Base-by-base conservation (phyloP, 306 rosid species). In the Abrus precatorius region DNA sequence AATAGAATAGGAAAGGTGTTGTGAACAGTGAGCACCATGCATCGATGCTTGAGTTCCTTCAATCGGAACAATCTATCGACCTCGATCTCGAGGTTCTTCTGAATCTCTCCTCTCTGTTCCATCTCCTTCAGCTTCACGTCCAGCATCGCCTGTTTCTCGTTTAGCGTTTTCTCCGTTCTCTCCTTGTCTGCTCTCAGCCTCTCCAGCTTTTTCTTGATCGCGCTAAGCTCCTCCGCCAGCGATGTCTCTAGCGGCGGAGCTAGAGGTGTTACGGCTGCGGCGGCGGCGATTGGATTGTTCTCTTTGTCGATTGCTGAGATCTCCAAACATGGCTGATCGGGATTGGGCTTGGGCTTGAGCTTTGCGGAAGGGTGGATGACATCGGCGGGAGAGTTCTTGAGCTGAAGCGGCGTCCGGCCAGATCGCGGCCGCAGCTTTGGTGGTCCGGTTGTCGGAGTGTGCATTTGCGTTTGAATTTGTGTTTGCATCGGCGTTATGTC, bases 31-130 rank as follows among this genome's bases (percentile, higher is more conserved):
- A 84, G 68, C 30, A 95, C 99, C 90, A 88, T 80, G 70, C 91
- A 83, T 49, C 86, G 89, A 75, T 82, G 80, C 44, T 86, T 90
- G 83, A 93, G 96, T 76, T 95, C 93, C 78, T 90, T 95, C 82
- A 95, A 83, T 14, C 99, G 77, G 86, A 88, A 95, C 80, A 95
- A 53, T 40, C 94, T 56, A 73, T 95, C 98, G n/a, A 95, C 94
- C 80, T 95, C 92, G 65, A 90, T 91, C 72, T 95, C 99, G 9
- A 93, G 80, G 36, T 76, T 75, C 81, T 84, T 95, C 96, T 95
- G 99, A 29, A 88, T 80, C 75, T 91, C 89, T 2, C 91, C 89
- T 88, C 90, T 78, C 75, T 75, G 70, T 14, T 90, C 82, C 72
- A 95, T 55, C 79, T 95, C 98, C 85, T 83, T 95, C 91, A 69